phyloP scores from a whole-genome alignment of 2,329 filamentous ascomycete species.

The Penicillium concentricum region DNA sequence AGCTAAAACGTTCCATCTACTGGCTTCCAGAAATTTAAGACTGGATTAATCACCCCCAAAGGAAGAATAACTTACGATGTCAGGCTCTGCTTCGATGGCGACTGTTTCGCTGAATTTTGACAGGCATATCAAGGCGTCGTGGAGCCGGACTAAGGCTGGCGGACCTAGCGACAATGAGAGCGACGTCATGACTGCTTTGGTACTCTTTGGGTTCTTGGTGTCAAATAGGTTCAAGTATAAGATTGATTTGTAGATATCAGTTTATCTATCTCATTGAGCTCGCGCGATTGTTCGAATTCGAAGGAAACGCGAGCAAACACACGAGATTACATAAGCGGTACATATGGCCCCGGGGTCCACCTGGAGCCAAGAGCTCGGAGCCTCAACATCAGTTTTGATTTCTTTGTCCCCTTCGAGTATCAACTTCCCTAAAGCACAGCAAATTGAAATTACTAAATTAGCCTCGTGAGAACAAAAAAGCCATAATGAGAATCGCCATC shows the following conservation, averaged over 20 bases:
- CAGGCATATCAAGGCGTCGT: constrained; percentile 60
- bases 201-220: neutral
- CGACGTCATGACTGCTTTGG: constrained; percentile 30
- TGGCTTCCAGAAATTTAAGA: neutral
- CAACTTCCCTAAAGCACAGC: too few species aligned
- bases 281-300: neutral
- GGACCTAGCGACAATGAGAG: constrained; percentile 56
- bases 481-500: too few species aligned
- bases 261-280: neutral
- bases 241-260: neutral
- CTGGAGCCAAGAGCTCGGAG: too few species aligned
- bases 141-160: constrained; percentile 55
- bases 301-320: neutral
- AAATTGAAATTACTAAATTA: too few species aligned
- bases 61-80: constrained; percentile 47
- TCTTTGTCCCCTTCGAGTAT: too few species aligned
- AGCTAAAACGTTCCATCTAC: neutral
- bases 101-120: constrained; percentile 64
- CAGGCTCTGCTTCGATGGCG: constrained; percentile 59
- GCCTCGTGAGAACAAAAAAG: too few species aligned
- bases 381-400: too few species aligned
- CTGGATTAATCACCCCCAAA: neutral
- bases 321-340: neutral
- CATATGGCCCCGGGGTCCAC: too few species aligned
- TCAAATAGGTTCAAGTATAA: neutral